These are phyloP conservation scores for Rhododendron williamsianum DNA, from an alignment of 148 eudicot genomes.

Conservation along the genomic window DNA sequence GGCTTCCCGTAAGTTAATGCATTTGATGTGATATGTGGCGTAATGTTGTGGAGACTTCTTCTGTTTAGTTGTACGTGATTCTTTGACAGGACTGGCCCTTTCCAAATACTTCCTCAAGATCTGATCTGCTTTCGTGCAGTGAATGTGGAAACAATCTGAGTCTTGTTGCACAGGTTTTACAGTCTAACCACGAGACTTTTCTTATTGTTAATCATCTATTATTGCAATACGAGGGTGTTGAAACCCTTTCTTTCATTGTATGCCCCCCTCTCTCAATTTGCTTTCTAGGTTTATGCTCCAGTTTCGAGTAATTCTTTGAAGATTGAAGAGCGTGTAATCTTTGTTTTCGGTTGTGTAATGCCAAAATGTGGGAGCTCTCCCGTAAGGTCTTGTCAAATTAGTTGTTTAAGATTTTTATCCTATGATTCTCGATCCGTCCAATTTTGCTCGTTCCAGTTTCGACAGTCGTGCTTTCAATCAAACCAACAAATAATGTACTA, in stretches of 20 bases:
- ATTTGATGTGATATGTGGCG: not conserved
- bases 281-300: constrained; percentile 75
- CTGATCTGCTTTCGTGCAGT: constrained; percentile 45
- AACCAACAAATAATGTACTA: not conserved
- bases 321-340: constrained; percentile 69
- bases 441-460: not conserved
- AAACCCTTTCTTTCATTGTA: not conserved
- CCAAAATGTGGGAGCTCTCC: constrained; percentile 43
- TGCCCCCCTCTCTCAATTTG: constrained; percentile 1
- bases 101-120: constrained; percentile 24
- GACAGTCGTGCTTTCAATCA: not conserved
- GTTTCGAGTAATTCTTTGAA: constrained; percentile 35
- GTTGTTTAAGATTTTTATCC: not conserved
- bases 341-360: constrained; percentile 59
- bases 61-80: not conserved
- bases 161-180: constrained; percentile 70
- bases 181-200: not conserved
- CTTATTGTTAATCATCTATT: not conserved
- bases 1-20: constrained; percentile 63
- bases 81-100: constrained; percentile 76
- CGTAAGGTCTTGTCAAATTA: constrained; percentile 27
- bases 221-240: not conserved
- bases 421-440: not conserved
- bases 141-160: constrained; percentile 45
- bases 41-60: not conserved